Evolutionary conservation across 140 eudicot genomes (phyloP), one percentile per base, ranked within the genome.

Genomic region (Stevia rebaudiana): DNA sequence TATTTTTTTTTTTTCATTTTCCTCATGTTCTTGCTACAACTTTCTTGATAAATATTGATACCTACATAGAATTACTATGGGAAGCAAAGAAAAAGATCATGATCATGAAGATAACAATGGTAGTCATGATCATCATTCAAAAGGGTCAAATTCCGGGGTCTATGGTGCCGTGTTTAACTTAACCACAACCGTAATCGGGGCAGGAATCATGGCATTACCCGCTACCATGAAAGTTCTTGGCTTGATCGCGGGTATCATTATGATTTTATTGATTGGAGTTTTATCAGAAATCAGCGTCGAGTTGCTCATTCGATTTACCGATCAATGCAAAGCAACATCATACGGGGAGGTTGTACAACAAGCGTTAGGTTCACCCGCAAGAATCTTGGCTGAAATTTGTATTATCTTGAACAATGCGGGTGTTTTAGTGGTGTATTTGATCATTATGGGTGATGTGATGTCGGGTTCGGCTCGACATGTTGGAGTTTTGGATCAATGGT

Each of bases 201-300:
- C 97, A 12, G 97, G 97, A 18, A 83, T 89, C 53, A 89, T 89
- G 97, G 97, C 97, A 12, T 58, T 89, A 33, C 95, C 97, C 6
- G 95, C 95, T 16, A 78, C 95, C 30, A 90, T 90, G 97, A 86
- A 84, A 62, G 97, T 90, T 57, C 48, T 86, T 46, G 97, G 97
- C 1, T 67, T 90, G 64, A 63, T 76, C 69, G 43, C 76, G 8
- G 97, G 97, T 12, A 54, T 83, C n/a, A 21, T 74, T 12, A 24
- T 90, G 76, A 90, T 90, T 39, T 44, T 83, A 30, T 16, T 90
- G 35, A 90, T 90, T 80, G 97, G 94, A 5, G 25, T 90, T 64
- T 63, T 86, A 43, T 83, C 97, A 0, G 97, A 90, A 54, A 58
- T 90, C 36, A 90, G 97, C 70, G 85, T 90, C 16, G 95, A 90